Conservation (phyloP, 2,329 filamentous ascomycete species). For the Ophidiomyces ophidiicola region DNA sequence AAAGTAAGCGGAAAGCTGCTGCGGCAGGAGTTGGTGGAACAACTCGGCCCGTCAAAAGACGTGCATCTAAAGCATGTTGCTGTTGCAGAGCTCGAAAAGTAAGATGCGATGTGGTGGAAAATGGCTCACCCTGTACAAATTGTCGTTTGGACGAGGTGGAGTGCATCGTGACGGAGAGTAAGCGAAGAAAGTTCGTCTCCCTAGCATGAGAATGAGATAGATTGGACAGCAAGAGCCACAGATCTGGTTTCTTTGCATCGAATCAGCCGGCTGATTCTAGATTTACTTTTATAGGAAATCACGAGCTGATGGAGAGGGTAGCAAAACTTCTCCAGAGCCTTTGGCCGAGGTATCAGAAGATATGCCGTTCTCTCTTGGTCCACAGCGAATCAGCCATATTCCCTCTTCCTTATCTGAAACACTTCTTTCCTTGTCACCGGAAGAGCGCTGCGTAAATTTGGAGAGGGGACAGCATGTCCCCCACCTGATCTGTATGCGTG, state of each 20-base stretch:
- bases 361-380: constrained; percentile 20
- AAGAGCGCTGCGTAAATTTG: constrained; percentile 36
- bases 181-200: constrained; percentile 45
- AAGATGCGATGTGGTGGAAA: constrained; percentile 40
- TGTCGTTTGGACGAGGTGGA: constrained; percentile 21
- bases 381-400: constrained; percentile 21
- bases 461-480: constrained; percentile 48
- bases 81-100: constrained; percentile 43
- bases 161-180: constrained; percentile 19
- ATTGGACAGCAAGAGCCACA: constrained; percentile 1
- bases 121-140: constrained; percentile 29
- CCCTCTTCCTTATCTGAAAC: constrained; percentile 16
- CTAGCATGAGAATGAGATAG: not conserved
- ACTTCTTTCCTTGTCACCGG: constrained; percentile 29
- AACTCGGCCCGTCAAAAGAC: constrained; percentile 55
- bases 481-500: constrained; percentile 49
- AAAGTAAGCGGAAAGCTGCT: constrained; percentile 46
- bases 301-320: constrained; percentile 29
- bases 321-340: constrained; percentile 25
- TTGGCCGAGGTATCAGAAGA: constrained; percentile 28
- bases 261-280: constrained; percentile 2
- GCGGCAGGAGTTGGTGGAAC: constrained; percentile 43
- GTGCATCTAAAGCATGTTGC: constrained; percentile 41
- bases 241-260: constrained; percentile 6
- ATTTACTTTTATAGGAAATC: constrained; percentile 25